phyloP scores from a whole-genome alignment of 202 grass and related monocot genomes.

The Eragrostis tef region DNA sequence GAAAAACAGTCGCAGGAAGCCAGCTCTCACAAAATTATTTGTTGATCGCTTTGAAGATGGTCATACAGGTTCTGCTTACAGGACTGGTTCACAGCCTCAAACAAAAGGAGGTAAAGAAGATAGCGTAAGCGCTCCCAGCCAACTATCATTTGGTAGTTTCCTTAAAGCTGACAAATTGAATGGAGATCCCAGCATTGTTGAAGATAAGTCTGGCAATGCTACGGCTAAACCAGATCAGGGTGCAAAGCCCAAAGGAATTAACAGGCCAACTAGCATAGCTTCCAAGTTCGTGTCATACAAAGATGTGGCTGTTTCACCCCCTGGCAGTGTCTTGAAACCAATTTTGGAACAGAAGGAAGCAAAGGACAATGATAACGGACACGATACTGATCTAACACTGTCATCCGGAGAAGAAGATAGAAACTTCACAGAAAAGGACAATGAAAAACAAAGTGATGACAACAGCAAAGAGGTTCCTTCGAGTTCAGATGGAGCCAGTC shows the following conservation, averaged over 20 bases:
- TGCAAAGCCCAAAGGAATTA: conserved; percentile 45
- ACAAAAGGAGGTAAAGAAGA: conserved; percentile 51
- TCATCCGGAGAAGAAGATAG: conserved; percentile 61
- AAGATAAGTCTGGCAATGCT: conserved; percentile 41
- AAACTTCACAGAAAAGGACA: conserved; percentile 55
- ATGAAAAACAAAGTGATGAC: conserved; percentile 53
- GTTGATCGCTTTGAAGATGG: conserved; percentile 60
- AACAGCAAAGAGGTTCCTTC: conserved; percentile 58
- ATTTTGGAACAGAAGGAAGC: conserved; percentile 66
- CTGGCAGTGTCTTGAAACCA: conserved; percentile 80
- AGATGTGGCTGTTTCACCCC: conserved; percentile 87
- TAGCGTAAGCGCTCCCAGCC: conserved; percentile 40
- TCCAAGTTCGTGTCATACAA: conserved; percentile 95
- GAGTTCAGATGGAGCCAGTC: conserved; percentile 45
- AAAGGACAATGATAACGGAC: conserved; percentile 50
- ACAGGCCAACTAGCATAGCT: conserved; percentile 60
- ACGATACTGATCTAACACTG: conserved; percentile 44
- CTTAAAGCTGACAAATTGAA: conserved; percentile 50
- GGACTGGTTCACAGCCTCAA: conserved; percentile 48
- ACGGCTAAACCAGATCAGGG: conserved; percentile 41
- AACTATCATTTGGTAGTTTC: conserved; percentile 55
- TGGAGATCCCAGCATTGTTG: conserved; percentile 49
- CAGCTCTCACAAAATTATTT: conserved; percentile 59
- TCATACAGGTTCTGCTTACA: conserved; percentile 48
- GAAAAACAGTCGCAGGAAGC: conserved; percentile 62